Evolutionary conservation across 176 grass and related monocot species (phyloP).

Genomic region (Neostapfia colusana): DNA sequence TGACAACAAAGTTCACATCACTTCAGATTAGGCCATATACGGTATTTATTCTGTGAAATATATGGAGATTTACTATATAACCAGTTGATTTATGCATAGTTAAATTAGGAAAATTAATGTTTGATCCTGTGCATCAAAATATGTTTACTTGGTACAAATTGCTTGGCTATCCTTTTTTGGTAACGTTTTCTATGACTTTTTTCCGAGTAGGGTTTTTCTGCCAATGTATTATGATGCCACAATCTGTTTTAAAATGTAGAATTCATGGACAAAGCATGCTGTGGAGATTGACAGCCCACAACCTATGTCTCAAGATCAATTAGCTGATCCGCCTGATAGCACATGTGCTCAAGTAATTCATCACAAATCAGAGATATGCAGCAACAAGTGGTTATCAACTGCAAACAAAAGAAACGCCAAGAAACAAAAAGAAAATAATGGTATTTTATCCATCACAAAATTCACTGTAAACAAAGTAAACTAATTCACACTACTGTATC

Average conservation of each 20-base stretch:
- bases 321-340: slow-evolving; percentile 73
- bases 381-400: slow-evolving; percentile 58
- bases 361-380: slow-evolving; percentile 65
- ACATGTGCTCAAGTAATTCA: slow-evolving; percentile 89
- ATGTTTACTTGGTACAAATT: neutral
- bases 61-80: neutral
- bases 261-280: slow-evolving; percentile 82
- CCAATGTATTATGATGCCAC: slow-evolving; percentile 20
- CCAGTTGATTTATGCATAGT: neutral
- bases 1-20: neutral
- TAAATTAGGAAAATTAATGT: slow-evolving; percentile 11
- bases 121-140: slow-evolving; percentile 15
- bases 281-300: slow-evolving; percentile 79
- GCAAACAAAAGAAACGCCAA: slow-evolving; percentile 44
- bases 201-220: neutral
- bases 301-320: slow-evolving; percentile 57
- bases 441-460: slow-evolving; percentile 42
- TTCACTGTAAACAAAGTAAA: slow-evolving; percentile 18
- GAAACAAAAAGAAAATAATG: slow-evolving; percentile 60
- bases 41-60: slow-evolving; percentile 13
- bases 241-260: slow-evolving; percentile 61
- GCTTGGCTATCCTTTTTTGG: neutral
- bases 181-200: neutral
- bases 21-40: slow-evolving; percentile 5
- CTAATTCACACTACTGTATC: slow-evolving; percentile 14